A percentile compares a stretch with the other conserved stretches of the same genome.
phyloP scores from a whole-genome alignment of 2,329 filamentous ascomycete genomes.

The Apiospora rasikravindrae region DNA sequence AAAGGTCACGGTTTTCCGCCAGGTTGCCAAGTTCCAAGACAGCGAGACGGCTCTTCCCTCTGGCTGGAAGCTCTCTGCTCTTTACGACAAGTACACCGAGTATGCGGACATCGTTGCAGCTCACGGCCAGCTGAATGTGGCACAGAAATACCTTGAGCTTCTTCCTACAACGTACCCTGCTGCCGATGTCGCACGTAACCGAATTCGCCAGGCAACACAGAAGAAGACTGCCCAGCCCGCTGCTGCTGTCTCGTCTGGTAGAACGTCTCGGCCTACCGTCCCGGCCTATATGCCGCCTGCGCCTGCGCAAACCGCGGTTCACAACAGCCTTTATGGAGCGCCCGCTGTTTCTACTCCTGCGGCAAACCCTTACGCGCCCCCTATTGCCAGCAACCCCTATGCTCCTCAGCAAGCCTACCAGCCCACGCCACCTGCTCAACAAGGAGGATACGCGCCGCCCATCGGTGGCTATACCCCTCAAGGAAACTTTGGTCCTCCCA shows the following conservation, averaged over 20 bases:
- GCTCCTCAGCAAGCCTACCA: conserved; percentile 56
- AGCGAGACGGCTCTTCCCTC: conserved; percentile 71
- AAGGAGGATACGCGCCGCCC: conserved; percentile 31
- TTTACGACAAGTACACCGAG: conserved; percentile 96
- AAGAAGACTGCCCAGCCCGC: conserved; percentile 47
- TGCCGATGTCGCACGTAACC: conserved; percentile 83
- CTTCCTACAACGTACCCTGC: conserved; percentile 83
- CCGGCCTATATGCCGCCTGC: conserved; percentile 9
- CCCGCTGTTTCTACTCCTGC: conserved; percentile 38
- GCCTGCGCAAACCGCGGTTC: not conserved
- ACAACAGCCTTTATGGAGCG: not conserved
- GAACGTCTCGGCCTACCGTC: conserved; percentile 4
- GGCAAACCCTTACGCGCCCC: conserved; percentile 39
- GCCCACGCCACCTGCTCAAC: conserved; percentile 47
- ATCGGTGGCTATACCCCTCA: conserved; percentile 38
- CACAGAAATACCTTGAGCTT: conserved; percentile 89
- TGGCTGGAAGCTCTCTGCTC: conserved; percentile 84
- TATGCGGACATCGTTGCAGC: conserved; percentile 94
- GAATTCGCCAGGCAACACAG: conserved; percentile 83
- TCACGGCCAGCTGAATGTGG: conserved; percentile 84
- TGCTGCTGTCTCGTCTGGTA: conserved; percentile 26
- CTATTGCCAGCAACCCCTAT: conserved; percentile 40
- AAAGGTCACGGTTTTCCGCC: conserved; percentile 96
- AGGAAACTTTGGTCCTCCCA: conserved; percentile 42
- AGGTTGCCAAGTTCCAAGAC: conserved; percentile 91